Evolutionary conservation across 768 basidiomycete genomes (phyloP).

Genomic region (Daedaleopsis nitida): DNA sequence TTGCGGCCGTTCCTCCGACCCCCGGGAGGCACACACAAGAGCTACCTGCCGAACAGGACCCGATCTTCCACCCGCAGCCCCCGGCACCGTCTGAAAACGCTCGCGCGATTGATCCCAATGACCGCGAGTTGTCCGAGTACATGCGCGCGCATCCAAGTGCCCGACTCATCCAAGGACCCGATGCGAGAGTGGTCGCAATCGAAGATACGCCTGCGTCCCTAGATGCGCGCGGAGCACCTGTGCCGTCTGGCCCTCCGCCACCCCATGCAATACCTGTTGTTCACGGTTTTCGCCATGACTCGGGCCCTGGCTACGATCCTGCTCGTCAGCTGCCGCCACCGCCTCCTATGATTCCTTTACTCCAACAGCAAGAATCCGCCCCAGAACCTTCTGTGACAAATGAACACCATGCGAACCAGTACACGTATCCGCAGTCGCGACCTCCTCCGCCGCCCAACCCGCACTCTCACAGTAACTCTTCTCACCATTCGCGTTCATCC

Average conservation of each 20-base stretch:
- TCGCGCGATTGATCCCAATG: slow-evolving; percentile 40
- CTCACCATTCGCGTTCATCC: slow-evolving; percentile 50
- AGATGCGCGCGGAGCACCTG: slow-evolving; percentile 20
- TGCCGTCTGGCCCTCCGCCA: slow-evolving; percentile 20
- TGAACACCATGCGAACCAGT: slow-evolving; percentile 20
- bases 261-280: slow-evolving; percentile 29
- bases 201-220: slow-evolving; percentile 45
- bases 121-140: slow-evolving; percentile 53
- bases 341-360: slow-evolving; percentile 28
- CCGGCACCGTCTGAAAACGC: slow-evolving; percentile 24
- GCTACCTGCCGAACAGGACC: slow-evolving; percentile 28
- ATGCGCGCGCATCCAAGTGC: slow-evolving; percentile 48
- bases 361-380: slow-evolving; percentile 21
- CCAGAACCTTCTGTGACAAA: slow-evolving; percentile 25
- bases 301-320: slow-evolving; percentile 30
- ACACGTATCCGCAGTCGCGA: slow-evolving; percentile 30
- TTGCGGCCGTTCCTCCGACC: slow-evolving; percentile 61
- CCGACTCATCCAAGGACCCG: slow-evolving; percentile 47
- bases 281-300: slow-evolving; percentile 28
- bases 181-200: slow-evolving; percentile 50
- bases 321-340: slow-evolving; percentile 26
- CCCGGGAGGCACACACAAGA: slow-evolving; percentile 38
- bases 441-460: slow-evolving; percentile 39
- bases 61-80: slow-evolving; percentile 28
- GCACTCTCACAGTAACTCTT: slow-evolving; percentile 52